Evolutionary conservation across 106 monocot species (phyloP), one percentile per base, ranked within the genome.

Genomic region (Allium fistulosum): DNA sequence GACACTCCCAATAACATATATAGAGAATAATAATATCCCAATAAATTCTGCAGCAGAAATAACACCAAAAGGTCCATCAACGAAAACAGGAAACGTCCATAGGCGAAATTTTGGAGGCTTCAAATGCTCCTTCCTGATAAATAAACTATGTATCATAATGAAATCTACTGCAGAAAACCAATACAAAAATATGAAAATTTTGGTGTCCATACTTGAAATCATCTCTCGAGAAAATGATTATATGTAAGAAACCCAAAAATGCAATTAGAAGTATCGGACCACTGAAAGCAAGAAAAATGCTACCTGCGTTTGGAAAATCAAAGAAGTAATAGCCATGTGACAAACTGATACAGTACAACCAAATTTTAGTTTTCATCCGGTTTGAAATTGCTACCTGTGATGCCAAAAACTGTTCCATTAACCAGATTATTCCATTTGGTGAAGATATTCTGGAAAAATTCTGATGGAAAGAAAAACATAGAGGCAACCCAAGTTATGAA

Each of bases 51-150:
- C 76, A 10, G 90, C 94, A 26, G 85, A 90, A 62, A 94, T 83
- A 51, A 94, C 90, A 28, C 94, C 94, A 74, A 94, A 90, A 11
- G 90, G 87, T 46, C 94, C 94, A 52, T 87, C 90, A 6, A 83
- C 78, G 37, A 90, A 69, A 7, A 94, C 72, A 55, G 94, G 94
- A 68, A 90, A 90, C 17, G 94, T 94, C 94, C 87, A 83, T 28
- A 94, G 62, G 7, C 81, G 77, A 72, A 81, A 81, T 57, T 75
- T 74, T 11, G 87, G 80, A 48, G 76, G 80, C 22, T 74, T 87
- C 26, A 28, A 8, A 48, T 63, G 71, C 74, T 75, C 81, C 65
- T 65, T 85, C 80, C 94, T 90, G 76, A 10, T 65, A 9, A 55
- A 77, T 22, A 26, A 5, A 37, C 2, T 5, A 37, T 37, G 37